Base-by-base conservation (phyloP, 2,329 filamentous ascomycete genomes). In the Didymella segeticola region DNA sequence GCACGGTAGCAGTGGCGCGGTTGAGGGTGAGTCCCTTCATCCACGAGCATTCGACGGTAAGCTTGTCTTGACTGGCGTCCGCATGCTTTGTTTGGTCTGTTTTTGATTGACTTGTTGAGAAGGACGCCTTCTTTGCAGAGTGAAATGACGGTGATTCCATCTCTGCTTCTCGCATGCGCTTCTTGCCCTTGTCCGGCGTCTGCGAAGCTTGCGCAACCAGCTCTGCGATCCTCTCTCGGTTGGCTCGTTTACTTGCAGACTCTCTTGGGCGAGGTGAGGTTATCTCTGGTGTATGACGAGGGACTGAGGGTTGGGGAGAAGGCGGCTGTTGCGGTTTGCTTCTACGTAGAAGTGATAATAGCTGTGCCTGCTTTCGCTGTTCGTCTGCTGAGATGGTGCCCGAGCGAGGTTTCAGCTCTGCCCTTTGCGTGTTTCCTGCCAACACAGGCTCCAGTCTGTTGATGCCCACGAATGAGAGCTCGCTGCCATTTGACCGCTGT, bases 1-100 rank as follows among this genome's bases (percentile, higher is more conserved):
- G 76, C 5, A 77, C 70, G 25, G 51, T 68, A n/a, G 58, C 41
- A 12, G 62, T 31, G 19, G 60, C 59, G 37, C 60, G 63, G 31
- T 61, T 62, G 46, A 69, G 56, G 6, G 57, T 47, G 10, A 67
- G 50, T 5, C 57, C 62, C 43, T 61, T 59, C 64, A 68, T 67
- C 66, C 66, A 68, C 17, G 60, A 36, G 43, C 62, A 66, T 22
- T 58, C 53, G 14, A 53, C 37, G 0, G 52, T 47, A 8, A 58
- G 46, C 23, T 17, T 43, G 17, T 57, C 42, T 11, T 43, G 15
- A 26, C 27, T 25, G 12, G 8, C 42, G 22, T 45, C n/a, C n/a
- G n/a, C n/a, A n/a, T 20, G 11, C 25, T 37, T 25, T 46, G 45
- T 25, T 45, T 37, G 26, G 38, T 14, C 23, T 34, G 31, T 5